These are phyloP conservation scores for Cryptococcus amylolentus DNA, from an alignment of 1,284 basidiomycete species.

Conservation along the genomic window DNA sequence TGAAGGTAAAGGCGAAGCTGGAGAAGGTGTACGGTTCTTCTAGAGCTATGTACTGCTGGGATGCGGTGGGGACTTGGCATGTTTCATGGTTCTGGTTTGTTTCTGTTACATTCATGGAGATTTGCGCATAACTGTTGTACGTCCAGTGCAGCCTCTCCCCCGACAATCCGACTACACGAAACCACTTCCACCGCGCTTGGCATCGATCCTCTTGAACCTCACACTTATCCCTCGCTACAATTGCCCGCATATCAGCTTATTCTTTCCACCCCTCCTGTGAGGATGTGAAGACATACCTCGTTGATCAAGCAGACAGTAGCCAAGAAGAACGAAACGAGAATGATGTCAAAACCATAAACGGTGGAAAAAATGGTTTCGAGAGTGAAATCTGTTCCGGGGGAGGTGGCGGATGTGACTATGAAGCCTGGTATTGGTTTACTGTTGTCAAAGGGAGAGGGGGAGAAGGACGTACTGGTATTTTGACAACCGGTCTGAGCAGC, in stretches of 20 bases:
- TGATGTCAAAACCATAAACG: slow-evolving; percentile 77
- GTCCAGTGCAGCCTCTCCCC: not conserved
- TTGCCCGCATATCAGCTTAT: slow-evolving; percentile 10
- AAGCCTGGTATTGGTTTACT: too few relatives aligned
- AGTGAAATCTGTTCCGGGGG: slow-evolving; percentile 60
- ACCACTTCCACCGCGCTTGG: slow-evolving; percentile 73
- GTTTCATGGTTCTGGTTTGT: too few relatives aligned
- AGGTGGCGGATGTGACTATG: slow-evolving; percentile 15
- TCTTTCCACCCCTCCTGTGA: not conserved
- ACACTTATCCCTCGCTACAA: slow-evolving; percentile 68
- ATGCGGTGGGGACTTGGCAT: not conserved
- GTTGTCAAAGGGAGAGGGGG: slow-evolving; percentile 26
- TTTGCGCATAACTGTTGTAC: not conserved
- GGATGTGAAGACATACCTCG: slow-evolving; percentile 54
- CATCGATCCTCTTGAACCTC: slow-evolving; percentile 78
- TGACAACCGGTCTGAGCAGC: slow-evolving; percentile 58
- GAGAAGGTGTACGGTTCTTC: slow-evolving; percentile 55
- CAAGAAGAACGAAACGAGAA: slow-evolving; percentile 67
- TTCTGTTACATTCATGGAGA: not conserved
- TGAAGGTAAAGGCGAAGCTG: slow-evolving; percentile 50
- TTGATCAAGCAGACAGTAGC: slow-evolving; percentile 78
- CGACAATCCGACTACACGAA: slow-evolving; percentile 59
- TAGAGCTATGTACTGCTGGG: not conserved
- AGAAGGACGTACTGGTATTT: slow-evolving; percentile 57
- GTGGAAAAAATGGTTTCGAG: slow-evolving; percentile 75